Evolutionary conservation across 495 filamentous ascomycete genomes (phyloP).

Genomic region (Venustampulla echinocandica): DNA sequence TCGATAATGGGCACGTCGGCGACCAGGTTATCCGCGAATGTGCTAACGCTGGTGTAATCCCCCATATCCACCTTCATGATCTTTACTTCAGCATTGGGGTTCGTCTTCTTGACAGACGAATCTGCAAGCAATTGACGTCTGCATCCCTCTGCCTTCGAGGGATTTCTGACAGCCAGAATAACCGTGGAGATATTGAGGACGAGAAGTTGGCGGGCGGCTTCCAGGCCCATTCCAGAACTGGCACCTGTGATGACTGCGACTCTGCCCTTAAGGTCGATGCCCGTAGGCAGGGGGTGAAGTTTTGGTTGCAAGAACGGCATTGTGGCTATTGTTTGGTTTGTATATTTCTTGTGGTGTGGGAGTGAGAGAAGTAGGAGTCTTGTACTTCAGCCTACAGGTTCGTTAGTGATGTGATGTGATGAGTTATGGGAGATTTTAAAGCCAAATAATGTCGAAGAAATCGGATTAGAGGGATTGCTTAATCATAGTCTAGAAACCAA

Average conservation of each 20-base stretch:
- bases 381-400: too few relatives aligned
- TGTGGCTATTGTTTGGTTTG: background rate
- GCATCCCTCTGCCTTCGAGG: slow-evolving; percentile 31
- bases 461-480: too few relatives aligned
- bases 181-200: slow-evolving; percentile 32
- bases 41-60: slow-evolving; percentile 20
- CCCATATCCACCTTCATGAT: slow-evolving; percentile 25
- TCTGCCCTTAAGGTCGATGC: slow-evolving; percentile 25
- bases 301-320: background rate
- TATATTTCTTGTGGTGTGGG: background rate
- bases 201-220: slow-evolving; percentile 36
- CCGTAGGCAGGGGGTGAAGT: background rate
- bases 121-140: slow-evolving; percentile 2
- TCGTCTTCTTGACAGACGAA: slow-evolving; percentile 7
- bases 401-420: too few relatives aligned
- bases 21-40: slow-evolving; percentile 19
- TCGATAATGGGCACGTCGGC: background rate
- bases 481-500: too few relatives aligned
- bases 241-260: slow-evolving; percentile 42
- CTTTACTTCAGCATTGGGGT: slow-evolving; percentile 16
- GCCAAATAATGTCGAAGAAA: too few relatives aligned
- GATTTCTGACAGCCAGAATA: slow-evolving; percentile 41
- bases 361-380: background rate
- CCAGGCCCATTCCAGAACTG: slow-evolving; percentile 42
- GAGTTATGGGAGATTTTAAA: too few relatives aligned